These are phyloP conservation scores for Kodamaea leandrae DNA, from an alignment of 805 yeast genomes.

Conservation along the genomic window DNA sequence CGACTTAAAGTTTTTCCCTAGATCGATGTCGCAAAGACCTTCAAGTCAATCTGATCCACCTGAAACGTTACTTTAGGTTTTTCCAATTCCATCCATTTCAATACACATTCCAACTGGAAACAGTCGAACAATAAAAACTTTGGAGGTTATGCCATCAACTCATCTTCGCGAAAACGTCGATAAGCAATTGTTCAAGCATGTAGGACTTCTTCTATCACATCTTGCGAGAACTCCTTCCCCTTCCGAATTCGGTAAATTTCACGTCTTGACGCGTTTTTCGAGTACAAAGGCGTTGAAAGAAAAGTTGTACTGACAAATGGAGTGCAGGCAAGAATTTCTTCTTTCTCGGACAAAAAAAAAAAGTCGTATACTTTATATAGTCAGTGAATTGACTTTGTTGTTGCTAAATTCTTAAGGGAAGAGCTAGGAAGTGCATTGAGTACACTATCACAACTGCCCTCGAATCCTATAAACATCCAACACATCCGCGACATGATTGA, in stretches of 20 bases:
- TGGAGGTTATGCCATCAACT: too few relatives aligned
- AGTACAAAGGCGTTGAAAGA: not conserved
- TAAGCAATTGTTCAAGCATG: too few relatives aligned
- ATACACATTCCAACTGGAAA: too few relatives aligned
- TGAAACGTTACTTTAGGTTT: too few relatives aligned
- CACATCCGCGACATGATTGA: conserved; percentile 28
- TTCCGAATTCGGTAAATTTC: not conserved
- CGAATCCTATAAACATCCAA: not conserved
- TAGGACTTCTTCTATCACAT: too few relatives aligned
- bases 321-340: not conserved
- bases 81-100: too few relatives aligned
- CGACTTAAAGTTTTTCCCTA: too few relatives aligned
- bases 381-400: not conserved
- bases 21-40: too few relatives aligned
- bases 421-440: not conserved
- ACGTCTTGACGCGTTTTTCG: conserved; percentile 1
- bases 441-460: not conserved
- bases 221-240: not conserved
- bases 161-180: too few relatives aligned
- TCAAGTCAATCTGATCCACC: too few relatives aligned
- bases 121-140: too few relatives aligned
- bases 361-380: not conserved
- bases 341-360: not conserved
- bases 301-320: not conserved
- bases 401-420: not conserved